Conservation (phyloP, 2,329 filamentous ascomycete species). For the Chaetomium strumarium region DNA sequence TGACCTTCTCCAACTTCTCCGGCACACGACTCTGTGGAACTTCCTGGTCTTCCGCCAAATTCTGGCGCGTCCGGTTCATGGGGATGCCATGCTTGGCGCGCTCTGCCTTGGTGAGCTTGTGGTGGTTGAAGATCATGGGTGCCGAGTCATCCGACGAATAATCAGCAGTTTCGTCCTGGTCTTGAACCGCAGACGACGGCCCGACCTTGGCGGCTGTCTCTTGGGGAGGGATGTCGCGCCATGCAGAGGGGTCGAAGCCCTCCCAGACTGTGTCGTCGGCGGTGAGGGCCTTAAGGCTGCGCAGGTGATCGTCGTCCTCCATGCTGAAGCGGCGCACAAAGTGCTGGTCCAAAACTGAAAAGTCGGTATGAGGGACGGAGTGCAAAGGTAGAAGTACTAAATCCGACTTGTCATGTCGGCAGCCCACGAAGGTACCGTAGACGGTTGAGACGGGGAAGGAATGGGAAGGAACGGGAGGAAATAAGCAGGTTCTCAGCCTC, state of each 20-base stretch:
- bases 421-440: too few relatives aligned
- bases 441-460: too few relatives aligned
- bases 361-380: neutral
- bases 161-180: neutral
- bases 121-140: slow-evolving; percentile 14
- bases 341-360: neutral
- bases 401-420: too few relatives aligned
- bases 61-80: slow-evolving; percentile 20
- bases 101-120: slow-evolving; percentile 14
- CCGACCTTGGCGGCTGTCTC: neutral
- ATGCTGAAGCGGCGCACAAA: neutral
- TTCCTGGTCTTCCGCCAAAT: slow-evolving; percentile 11
- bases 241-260: slow-evolving; percentile 17
- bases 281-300: slow-evolving; percentile 10
- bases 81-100: neutral
- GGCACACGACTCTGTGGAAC: neutral
- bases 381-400: too few relatives aligned
- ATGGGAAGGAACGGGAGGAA: too few relatives aligned
- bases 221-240: slow-evolving; percentile 5
- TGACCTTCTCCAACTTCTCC: slow-evolving; percentile 13
- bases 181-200: neutral
- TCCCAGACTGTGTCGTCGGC: slow-evolving; percentile 11
- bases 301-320: slow-evolving; percentile 12
- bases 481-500: too few relatives aligned
- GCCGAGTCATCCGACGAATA: slow-evolving; percentile 15